Base-by-base conservation (phyloP, 176 grass and related monocot species). In the Metroxylon sagu region DNA sequence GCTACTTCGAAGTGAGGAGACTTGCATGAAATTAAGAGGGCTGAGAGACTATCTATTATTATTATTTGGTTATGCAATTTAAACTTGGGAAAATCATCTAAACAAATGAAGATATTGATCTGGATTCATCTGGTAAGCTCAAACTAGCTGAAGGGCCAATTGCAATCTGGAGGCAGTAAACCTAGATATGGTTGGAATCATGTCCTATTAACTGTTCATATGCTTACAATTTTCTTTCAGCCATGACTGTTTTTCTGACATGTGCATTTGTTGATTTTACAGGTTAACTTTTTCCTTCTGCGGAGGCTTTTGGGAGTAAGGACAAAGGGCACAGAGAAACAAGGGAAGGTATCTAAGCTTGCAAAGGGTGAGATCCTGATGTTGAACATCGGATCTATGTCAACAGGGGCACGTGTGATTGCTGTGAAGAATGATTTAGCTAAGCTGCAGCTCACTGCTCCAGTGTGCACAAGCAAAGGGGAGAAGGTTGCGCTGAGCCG, bases 331-430 rank as follows among this genome's bases (percentile, higher is more conserved):
- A 91, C 93, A 15, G 93, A 92, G 54, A 98, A 83, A 68, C 87
- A 86, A 26, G 84, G 88, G 25, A 98, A 85, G 67, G 93, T 98
- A 3, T 88, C 93, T 1, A 92, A 92, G 76, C 76, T 98, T 54
- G 60, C 88, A 0, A 98, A 98, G 84, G 72, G 81, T 3, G 93
- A 98, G 60, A 92, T 90, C 62, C 84, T 98, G 48, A 98, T 92
- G 93, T 88, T 98, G 66, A 98, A 98, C 64, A 98, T 92, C 0
- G 93, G 93, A n/a, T 98, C 93, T 14, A 98, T 98, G 93, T 92
- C 93, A 16, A 98, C 87, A 0, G 93, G 93, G 0, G 93, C 87
- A 3, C 84, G 93, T 0, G 93, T 98, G 4, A 64, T 89, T 0
- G 93, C 93, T 21, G 87, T 98, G 3, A 98, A 88, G 80, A 92